A percentile compares a stretch with the other conserved stretches of the same genome.
phyloP scores from a whole-genome alignment of 2,329 filamentous ascomycete genomes.

The Pseudogymnoascus sp. region DNA sequence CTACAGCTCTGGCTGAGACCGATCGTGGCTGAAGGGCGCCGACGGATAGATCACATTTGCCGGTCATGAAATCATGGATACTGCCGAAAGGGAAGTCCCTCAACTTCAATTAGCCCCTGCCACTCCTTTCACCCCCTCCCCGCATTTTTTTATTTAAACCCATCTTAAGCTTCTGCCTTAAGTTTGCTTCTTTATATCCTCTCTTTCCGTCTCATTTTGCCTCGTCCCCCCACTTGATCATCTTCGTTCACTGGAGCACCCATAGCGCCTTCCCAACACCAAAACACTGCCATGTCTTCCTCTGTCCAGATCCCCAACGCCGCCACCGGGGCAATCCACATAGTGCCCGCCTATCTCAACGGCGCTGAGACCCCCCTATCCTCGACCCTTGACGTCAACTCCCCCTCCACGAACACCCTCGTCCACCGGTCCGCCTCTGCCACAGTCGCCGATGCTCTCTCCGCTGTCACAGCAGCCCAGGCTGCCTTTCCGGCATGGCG shows the following conservation, averaged over 20 bases:
- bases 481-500: constrained; percentile 64
- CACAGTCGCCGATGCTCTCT: constrained; percentile 46
- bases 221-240: background rate
- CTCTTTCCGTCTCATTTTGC: background rate
- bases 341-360: constrained; percentile 38
- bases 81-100: background rate
- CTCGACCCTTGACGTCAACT: constrained; percentile 48
- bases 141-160: background rate
- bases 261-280: background rate
- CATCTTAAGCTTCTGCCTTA: background rate
- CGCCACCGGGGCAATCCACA: constrained; percentile 10
- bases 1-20: background rate
- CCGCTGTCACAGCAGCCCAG: constrained; percentile 49
- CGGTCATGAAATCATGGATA: background rate
- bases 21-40: background rate
- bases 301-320: background rate
- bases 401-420: constrained; percentile 45
- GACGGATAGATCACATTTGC: background rate
- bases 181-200: background rate
- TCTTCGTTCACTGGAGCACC: background rate
- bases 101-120: background rate
- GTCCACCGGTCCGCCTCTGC: constrained; percentile 52
- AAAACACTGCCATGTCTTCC: background rate
- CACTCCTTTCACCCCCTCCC: background rate
- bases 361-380: constrained; percentile 39